Percentiles rank a stretch among this genome's conserved stretches.
Evolutionary conservation across 2,329 filamentous ascomycete genomes (phyloP).

Genomic region (Neonectria neomacrospora): DNA sequence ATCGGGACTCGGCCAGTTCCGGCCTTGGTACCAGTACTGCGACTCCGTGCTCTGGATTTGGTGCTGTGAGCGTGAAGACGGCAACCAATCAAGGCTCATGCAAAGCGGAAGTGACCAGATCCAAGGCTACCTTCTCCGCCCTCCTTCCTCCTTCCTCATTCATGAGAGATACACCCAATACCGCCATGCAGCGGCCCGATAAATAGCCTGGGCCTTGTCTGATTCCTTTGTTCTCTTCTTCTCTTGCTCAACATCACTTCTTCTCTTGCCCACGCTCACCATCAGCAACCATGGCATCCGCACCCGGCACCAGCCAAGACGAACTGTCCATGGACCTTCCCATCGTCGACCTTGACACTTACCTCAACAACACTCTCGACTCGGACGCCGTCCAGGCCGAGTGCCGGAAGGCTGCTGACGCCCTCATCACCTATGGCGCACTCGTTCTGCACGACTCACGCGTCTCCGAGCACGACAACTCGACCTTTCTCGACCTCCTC

Average conservation of each 20-base stretch:
- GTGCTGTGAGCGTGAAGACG: neutral
- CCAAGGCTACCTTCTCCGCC: slow-evolving; percentile 1
- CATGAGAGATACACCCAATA: neutral
- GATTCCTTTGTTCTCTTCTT: neutral
- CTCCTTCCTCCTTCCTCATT: slow-evolving; percentile 23
- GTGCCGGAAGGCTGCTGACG: slow-evolving; percentile 64
- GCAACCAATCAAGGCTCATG: slow-evolving; percentile 18
- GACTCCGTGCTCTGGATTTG: neutral
- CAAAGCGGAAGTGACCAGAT: slow-evolving; percentile 14
- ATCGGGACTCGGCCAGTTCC: slow-evolving; percentile 26
- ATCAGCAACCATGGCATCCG: slow-evolving; percentile 2
- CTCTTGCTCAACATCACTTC: neutral
- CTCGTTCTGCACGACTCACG: slow-evolving; percentile 70
- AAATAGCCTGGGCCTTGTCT: neutral
- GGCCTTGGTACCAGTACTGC: slow-evolving; percentile 3
- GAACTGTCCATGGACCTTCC: slow-evolving; percentile 65
- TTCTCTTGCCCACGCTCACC: neutral
- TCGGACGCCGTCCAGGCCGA: slow-evolving; percentile 60
- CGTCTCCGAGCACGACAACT: slow-evolving; percentile 66
- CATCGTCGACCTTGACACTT: slow-evolving; percentile 68
- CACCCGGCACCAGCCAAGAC: slow-evolving; percentile 35
- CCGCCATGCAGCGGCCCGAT: neutral
- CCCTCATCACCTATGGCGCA: slow-evolving; percentile 69
- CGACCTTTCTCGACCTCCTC: slow-evolving; percentile 68
- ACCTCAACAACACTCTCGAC: slow-evolving; percentile 56